These are phyloP conservation scores for Metschnikowia amazonensis DNA, from an alignment of 805 yeast species.

Conservation along the genomic window DNA sequence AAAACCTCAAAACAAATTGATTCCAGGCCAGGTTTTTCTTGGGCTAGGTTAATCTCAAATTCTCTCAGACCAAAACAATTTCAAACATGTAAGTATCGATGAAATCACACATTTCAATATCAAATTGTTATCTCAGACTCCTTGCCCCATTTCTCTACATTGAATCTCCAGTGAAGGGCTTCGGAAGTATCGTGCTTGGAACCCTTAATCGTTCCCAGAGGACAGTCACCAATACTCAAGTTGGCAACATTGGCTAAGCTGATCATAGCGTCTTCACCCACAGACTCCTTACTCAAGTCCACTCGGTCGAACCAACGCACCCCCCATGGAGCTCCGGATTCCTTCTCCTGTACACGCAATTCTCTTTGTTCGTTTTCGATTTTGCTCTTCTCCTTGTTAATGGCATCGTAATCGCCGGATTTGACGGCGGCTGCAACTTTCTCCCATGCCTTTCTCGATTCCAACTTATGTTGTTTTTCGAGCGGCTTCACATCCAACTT, in stretches of 20 bases:
- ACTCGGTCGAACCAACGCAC: slow-evolving; percentile 71
- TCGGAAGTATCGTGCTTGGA: slow-evolving; percentile 52
- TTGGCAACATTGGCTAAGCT: slow-evolving; percentile 44
- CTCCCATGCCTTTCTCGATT: slow-evolving; percentile 85
- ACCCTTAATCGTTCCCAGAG: slow-evolving; percentile 59
- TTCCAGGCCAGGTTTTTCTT: no score
- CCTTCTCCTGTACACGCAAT: slow-evolving; percentile 68
- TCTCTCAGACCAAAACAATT: no score
- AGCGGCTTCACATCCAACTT: slow-evolving; percentile 73
- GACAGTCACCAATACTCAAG: slow-evolving; percentile 59
- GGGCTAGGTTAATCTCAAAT: no score
- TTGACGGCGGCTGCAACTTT: slow-evolving; percentile 86
- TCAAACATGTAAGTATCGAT: not conserved
- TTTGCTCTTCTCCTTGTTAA: slow-evolving; percentile 68
- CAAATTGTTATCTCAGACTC: slow-evolving; percentile 56
- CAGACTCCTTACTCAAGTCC: slow-evolving; percentile 22
- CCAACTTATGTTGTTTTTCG: slow-evolving; percentile 74
- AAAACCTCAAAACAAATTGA: no score
- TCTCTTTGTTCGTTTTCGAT: slow-evolving; percentile 86
- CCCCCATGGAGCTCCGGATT: slow-evolving; percentile 63
- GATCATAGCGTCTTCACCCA: slow-evolving; percentile 29
- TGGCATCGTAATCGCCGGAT: slow-evolving; percentile 68
- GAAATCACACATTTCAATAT: not conserved
- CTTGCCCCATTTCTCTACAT: slow-evolving; percentile 48
- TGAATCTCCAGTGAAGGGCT: slow-evolving; percentile 69